Evolutionary conservation across 306 rosid genomes (phyloP).

Genomic region (Geum urbanum): DNA sequence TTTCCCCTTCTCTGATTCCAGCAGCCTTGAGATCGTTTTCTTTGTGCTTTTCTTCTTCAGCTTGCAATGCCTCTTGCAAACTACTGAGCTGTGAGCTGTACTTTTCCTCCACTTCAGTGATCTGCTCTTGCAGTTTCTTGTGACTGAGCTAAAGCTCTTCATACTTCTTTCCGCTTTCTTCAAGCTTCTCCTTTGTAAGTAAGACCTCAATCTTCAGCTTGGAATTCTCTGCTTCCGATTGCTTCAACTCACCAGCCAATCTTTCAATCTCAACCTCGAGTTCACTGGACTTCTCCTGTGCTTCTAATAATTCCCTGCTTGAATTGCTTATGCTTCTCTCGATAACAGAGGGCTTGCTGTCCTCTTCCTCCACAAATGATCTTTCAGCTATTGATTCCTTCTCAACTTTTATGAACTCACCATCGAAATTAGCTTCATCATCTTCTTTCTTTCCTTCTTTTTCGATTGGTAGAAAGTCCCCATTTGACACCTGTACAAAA

Average conservation of each 20-base stretch:
- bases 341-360: slow-evolving; percentile 33
- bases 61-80: slow-evolving; percentile 64
- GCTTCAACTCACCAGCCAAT: slow-evolving; percentile 56
- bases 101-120: slow-evolving; percentile 57
- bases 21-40: slow-evolving; percentile 16
- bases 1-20: no score
- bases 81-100: slow-evolving; percentile 49
- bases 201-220: slow-evolving; percentile 64
- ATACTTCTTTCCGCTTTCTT: slow-evolving; percentile 51
- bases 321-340: slow-evolving; percentile 55
- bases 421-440: slow-evolving; percentile 78
- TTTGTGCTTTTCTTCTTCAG: slow-evolving; percentile 63
- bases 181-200: slow-evolving; percentile 55
- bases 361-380: slow-evolving; percentile 26
- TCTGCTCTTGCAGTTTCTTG: slow-evolving; percentile 62
- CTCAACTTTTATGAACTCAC: slow-evolving; percentile 93
- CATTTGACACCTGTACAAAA: slow-evolving; percentile 49
- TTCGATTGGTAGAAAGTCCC: slow-evolving; percentile 32
- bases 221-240: slow-evolving; percentile 68
- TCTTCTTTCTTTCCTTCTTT: slow-evolving; percentile 67
- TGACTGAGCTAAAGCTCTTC: slow-evolving; percentile 57
- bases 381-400: slow-evolving; percentile 50
- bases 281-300: slow-evolving; percentile 75
- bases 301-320: slow-evolving; percentile 75
- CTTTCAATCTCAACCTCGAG: slow-evolving; percentile 63